phyloP scores from a whole-genome alignment of 352 stramenopile species.

The Pythium brachiatum region DNA sequence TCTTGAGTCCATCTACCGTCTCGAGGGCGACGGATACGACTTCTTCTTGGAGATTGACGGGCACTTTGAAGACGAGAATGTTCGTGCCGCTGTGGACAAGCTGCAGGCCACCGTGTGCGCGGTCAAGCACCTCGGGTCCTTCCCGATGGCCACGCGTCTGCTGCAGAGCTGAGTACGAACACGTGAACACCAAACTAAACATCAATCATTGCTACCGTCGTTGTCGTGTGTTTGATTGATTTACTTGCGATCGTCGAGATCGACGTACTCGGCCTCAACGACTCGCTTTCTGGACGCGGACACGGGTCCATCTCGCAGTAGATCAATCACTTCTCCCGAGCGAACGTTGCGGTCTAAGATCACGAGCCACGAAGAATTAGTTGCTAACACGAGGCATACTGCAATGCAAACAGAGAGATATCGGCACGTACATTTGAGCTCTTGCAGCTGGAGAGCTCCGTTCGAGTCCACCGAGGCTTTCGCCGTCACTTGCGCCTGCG shows the following conservation, averaged over 20 bases:
- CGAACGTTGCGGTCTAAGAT: constrained; percentile 46
- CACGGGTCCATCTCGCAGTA: constrained; percentile 43
- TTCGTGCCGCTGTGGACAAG: constrained; percentile 50
- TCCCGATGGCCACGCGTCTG: constrained; percentile 55
- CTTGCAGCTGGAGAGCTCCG: constrained; percentile 41
- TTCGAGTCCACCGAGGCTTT: constrained; percentile 49
- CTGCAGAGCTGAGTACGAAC: constrained; percentile 34
- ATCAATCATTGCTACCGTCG: background rate
- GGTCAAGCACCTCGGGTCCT: constrained; percentile 81
- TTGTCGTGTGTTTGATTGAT: constrained; percentile 5
- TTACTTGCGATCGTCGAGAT: constrained; percentile 37
- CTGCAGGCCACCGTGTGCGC: constrained; percentile 50
- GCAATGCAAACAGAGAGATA: background rate
- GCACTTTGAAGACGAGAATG: constrained; percentile 68
- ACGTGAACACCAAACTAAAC: background rate
- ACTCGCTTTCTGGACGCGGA: constrained; percentile 46
- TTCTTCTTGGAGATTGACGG: constrained; percentile 86
- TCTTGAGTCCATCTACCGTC: constrained; percentile 85
- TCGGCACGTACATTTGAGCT: constrained; percentile 60
- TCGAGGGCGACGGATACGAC: constrained; percentile 69
- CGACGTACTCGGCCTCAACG: constrained; percentile 73
- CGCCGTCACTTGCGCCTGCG: constrained; percentile 43
- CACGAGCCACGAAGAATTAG: background rate
- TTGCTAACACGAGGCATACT: too few species aligned
- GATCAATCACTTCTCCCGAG: constrained; percentile 63